Percentiles rank a stretch among this genome's conserved stretches.
These are phyloP conservation scores for Lepidium africanum DNA, from an alignment of 345 rosid species.

Conservation along the genomic window DNA sequence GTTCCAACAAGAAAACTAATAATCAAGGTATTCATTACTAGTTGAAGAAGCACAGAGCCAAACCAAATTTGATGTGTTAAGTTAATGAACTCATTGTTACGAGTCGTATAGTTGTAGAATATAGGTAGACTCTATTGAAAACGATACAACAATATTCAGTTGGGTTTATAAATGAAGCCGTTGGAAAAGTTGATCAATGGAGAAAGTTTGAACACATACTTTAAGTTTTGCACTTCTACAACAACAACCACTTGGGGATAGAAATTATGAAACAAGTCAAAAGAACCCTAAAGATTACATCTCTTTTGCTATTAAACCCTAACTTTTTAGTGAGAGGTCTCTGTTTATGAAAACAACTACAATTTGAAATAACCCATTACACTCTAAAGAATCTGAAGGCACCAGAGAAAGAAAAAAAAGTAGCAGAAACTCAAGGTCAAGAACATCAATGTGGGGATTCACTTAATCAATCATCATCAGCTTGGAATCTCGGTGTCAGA, in stretches of 20 bases:
- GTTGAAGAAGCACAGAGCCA: not conserved
- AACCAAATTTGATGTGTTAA: not conserved
- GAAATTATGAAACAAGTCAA: constrained; percentile 5
- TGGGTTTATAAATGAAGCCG: not conserved
- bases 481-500: constrained; percentile 48
- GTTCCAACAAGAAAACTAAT: too few relatives aligned
- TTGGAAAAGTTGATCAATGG: not conserved
- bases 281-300: constrained; percentile 16
- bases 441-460: not conserved
- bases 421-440: constrained; percentile 1
- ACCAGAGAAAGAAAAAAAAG: not conserved
- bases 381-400: constrained; percentile 11
- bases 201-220: constrained; percentile 6
- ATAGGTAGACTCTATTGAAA: not conserved
- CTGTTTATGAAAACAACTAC: constrained; percentile 3
- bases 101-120: not conserved
- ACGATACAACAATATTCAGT: not conserved
- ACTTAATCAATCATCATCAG: constrained; percentile 23
- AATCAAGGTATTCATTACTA: not conserved
- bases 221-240: constrained; percentile 2
- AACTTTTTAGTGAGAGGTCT: constrained; percentile 17
- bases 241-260: not conserved
- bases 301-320: not conserved
- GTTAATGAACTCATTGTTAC: not conserved
- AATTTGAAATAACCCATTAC: constrained; percentile 4